phyloP scores from a whole-genome alignment of 228 moss, liverwort and hornwort genomes.

The Sphagnum magellanicum region DNA sequence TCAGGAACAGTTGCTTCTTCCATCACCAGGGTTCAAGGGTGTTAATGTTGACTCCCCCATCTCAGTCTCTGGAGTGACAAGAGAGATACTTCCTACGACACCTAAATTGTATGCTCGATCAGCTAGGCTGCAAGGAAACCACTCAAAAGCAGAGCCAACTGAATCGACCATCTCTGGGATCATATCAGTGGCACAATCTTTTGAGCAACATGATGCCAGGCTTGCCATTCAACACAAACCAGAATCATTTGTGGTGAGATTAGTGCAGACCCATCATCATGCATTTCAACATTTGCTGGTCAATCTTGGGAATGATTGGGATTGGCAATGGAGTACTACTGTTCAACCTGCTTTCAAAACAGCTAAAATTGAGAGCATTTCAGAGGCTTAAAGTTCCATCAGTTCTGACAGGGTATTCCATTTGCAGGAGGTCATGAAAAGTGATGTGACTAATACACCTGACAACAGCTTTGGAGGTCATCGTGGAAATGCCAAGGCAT shows the following conservation, averaged over 20 bases:
- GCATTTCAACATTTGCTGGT: background rate
- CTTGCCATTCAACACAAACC: too few species aligned
- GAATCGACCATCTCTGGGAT: conserved; percentile 24
- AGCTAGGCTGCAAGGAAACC: conserved; percentile 33
- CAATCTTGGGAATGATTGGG: too few species aligned
- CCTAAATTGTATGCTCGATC: conserved; percentile 54
- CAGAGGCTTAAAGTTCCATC: too few species aligned
- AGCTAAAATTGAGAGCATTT: too few species aligned
- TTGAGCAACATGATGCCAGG: background rate
- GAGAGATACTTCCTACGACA: conserved; percentile 52
- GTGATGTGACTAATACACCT: too few species aligned
- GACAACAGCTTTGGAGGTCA: background rate
- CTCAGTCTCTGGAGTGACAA: conserved; percentile 47
- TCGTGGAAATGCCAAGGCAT: conserved; percentile 7
- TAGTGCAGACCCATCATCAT: too few species aligned
- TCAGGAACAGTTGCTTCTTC: conserved; percentile 44
- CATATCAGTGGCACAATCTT: background rate
- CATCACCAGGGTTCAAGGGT: conserved; percentile 10
- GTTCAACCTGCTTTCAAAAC: too few species aligned
- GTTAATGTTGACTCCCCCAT: conserved; percentile 26
- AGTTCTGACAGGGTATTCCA: too few species aligned
- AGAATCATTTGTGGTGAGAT: too few species aligned
- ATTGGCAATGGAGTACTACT: too few species aligned
- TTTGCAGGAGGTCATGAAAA: too few species aligned
- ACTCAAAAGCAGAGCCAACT: conserved; percentile 38